Conservation (phyloP, 2,329 filamentous ascomycete genomes). For the Exophiala bonariae region DNA sequence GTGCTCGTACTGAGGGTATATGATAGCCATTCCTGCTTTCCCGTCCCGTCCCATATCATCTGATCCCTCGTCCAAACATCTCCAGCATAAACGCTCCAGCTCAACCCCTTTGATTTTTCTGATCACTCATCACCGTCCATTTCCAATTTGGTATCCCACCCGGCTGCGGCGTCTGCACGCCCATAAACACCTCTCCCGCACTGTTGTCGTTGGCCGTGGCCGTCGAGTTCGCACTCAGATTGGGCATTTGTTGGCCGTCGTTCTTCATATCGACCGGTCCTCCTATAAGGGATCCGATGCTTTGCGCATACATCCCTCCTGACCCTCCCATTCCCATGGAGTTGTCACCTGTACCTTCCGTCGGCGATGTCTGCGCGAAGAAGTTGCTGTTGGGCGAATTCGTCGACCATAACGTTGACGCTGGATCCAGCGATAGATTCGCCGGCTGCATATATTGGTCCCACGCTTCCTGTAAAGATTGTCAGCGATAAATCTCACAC, state of each 20-base stretch:
- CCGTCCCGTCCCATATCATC: too few relatives aligned
- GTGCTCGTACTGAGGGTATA: too few relatives aligned
- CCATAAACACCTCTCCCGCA: slow-evolving; percentile 30
- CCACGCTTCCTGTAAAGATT: slow-evolving; percentile 59
- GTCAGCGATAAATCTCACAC: slow-evolving; percentile 27
- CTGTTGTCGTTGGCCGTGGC: slow-evolving; percentile 14
- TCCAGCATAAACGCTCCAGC: too few relatives aligned
- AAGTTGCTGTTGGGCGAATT: slow-evolving; percentile 21
- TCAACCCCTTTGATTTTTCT: slow-evolving; percentile 15
- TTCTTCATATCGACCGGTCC: slow-evolving; percentile 17
- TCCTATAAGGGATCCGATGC: slow-evolving; percentile 13
- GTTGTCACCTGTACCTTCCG: slow-evolving; percentile 10
- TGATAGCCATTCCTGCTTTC: too few relatives aligned
- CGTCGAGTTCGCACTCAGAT: slow-evolving; percentile 13
- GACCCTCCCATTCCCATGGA: slow-evolving; percentile 16
- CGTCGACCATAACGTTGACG: slow-evolving; percentile 38
- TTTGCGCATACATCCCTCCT: slow-evolving; percentile 18
- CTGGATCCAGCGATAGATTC: slow-evolving; percentile 49
- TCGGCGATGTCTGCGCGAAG: slow-evolving; percentile 19
- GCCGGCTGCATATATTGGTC: slow-evolving; percentile 63
- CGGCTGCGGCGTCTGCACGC: slow-evolving; percentile 24
- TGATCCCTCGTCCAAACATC: too few relatives aligned
- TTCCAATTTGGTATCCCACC: slow-evolving; percentile 25
- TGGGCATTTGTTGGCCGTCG: slow-evolving; percentile 15
- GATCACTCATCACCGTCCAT: slow-evolving; percentile 26